Percentiles rank a stretch among this genome's conserved stretches.
phyloP scores from a whole-genome alignment of 805 yeast species.

The Metschnikowia lochheadii region DNA sequence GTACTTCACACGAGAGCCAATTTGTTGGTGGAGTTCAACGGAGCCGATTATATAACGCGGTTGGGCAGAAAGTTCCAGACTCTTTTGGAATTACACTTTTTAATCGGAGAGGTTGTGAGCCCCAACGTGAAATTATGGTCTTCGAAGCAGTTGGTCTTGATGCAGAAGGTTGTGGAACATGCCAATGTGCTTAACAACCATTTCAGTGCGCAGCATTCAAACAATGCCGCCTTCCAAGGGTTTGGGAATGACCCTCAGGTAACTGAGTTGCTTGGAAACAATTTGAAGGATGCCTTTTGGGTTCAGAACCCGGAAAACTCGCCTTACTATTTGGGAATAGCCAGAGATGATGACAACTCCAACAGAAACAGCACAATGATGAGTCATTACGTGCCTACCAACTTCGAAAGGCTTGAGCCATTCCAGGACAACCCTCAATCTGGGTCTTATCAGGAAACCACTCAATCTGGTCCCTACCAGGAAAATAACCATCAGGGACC shows the following conservation, averaged over 20 bases:
- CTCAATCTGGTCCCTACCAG: no score
- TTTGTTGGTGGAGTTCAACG: constrained; percentile 24
- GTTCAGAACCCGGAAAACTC: constrained; percentile 33
- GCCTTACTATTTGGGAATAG: constrained; percentile 9
- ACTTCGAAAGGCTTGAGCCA: neutral
- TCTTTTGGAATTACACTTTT: constrained; percentile 23
- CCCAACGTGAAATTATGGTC: constrained; percentile 31
- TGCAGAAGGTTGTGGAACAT: constrained; percentile 28
- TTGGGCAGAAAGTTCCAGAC: constrained; percentile 23
- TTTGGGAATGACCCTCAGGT: constrained; percentile 18
- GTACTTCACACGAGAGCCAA: constrained; percentile 42
- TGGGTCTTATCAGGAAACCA: no score
- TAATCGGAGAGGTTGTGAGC: constrained; percentile 18
- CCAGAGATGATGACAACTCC: constrained; percentile 1
- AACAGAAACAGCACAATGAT: neutral
- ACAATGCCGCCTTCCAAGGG: constrained; percentile 6
- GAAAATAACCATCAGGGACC: neutral
- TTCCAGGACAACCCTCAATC: neutral
- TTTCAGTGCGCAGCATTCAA: constrained; percentile 1
- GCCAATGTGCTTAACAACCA: constrained; percentile 21
- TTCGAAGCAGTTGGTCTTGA: constrained; percentile 28
- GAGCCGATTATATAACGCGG: constrained; percentile 19
- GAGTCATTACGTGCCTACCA: neutral
- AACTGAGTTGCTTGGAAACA: constrained; percentile 39
- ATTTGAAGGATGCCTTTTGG: constrained; percentile 49